Evolutionary conservation across 148 eudicot genomes (phyloP), one percentile per base, ranked within the genome.

Genomic region (Fallopia convolvulus): DNA sequence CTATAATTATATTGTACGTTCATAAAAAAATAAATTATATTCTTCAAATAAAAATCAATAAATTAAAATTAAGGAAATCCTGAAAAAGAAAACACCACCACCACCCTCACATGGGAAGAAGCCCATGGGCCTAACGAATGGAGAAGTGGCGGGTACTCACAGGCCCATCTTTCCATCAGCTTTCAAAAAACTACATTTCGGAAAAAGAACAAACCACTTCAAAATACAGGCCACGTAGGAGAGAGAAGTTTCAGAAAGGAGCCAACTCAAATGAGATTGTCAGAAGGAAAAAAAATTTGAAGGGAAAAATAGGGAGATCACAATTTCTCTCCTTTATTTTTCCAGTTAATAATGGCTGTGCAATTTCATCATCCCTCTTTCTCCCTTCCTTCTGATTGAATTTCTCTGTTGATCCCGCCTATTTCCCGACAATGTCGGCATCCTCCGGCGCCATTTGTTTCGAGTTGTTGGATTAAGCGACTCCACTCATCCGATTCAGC

Each of bases 381-480:
- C 4, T 61, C 68, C 8, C 14, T 26, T 12, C 71, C 42, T 65
- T 10, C 18, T 13, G 4, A 32, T 32, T 65, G 41, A 65, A 65
- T 58, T 47, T 60, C 70, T 81, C 82, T 72, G 86, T 84, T 78
- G 85, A 77, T 88, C 83, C 91, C 89, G 87, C 84, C 84, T 60
- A 78, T 82, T 72, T 84, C 85, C 80, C 85, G 77, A 79, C 91
- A 88, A 83, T 88, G 87, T 83, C 84, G 88, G 77, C 77, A 1
- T n/a, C 77, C 44, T 50, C 60, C 42, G 77, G 44, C 63, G 40
- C 42, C 77, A 36, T 26, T 44, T 72, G 40, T 72, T 72, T 42
- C 75, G 30, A n/a, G 48, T 72, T 46, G 52, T 32, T 72, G 17
- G 30, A 46, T 72, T 72, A 42, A 72, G 26, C 20, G 50, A 41